Percentiles rank a stretch among this genome's conserved stretches.
phyloP scores from a whole-genome alignment of 345 rosid genomes.

The Ceriops tagal region DNA sequence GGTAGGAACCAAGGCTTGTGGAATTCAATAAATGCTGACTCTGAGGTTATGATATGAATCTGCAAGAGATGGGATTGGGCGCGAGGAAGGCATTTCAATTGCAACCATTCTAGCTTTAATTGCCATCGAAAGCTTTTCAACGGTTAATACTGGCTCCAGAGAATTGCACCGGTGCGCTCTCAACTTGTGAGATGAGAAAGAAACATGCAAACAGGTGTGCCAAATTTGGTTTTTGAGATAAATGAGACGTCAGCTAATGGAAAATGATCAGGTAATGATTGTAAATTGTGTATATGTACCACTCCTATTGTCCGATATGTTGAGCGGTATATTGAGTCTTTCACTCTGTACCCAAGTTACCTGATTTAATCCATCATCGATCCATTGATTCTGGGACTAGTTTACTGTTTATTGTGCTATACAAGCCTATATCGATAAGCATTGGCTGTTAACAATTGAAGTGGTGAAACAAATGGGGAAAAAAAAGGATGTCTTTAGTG shows the following conservation, averaged over 20 bases:
- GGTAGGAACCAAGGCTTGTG: neutral
- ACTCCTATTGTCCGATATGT: neutral
- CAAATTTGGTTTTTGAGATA: neutral
- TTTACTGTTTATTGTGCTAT: too few relatives aligned
- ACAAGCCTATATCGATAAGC: too few relatives aligned
- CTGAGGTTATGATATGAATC: constrained; percentile 37
- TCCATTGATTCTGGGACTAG: too few relatives aligned
- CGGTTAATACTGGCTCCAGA: too few relatives aligned
- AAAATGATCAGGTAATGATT: constrained; percentile 9
- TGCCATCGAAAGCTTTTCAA: too few relatives aligned
- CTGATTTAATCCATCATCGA: too few relatives aligned
- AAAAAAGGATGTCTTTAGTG: too few relatives aligned
- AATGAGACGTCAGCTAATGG: neutral
- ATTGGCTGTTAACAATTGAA: too few relatives aligned
- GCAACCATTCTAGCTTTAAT: neutral
- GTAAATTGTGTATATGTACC: neutral
- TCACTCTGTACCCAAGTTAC: too few relatives aligned
- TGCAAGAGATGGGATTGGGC: constrained; percentile 35
- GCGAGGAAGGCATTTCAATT: constrained; percentile 12
- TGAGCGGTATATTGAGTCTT: too few relatives aligned
- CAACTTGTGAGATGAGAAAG: neutral
- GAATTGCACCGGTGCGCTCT: neutral
- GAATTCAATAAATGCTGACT: constrained; percentile 17
- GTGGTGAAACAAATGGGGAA: too few relatives aligned
- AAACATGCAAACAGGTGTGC: neutral